These are phyloP conservation scores for Apiosordaria backusii DNA, from an alignment of 495 filamentous ascomycete species.

Conservation along the genomic window DNA sequence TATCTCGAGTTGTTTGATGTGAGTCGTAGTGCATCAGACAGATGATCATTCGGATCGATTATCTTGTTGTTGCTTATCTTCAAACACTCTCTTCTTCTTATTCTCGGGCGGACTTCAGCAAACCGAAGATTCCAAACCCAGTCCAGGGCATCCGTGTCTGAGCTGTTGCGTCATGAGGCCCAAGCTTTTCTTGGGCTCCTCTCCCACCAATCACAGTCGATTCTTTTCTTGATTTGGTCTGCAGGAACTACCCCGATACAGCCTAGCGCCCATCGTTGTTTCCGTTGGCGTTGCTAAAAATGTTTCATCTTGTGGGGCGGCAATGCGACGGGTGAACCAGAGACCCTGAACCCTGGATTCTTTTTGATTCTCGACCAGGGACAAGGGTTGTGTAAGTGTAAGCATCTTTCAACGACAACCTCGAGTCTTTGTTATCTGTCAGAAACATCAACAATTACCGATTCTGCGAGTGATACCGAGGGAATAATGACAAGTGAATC, in stretches of 20 bases:
- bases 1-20: background rate
- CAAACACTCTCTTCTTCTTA: background rate
- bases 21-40: background rate
- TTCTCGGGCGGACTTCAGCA: too few relatives aligned
- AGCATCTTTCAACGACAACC: background rate
- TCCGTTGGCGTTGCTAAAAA: background rate
- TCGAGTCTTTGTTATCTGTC: background rate
- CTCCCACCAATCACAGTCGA: background rate
- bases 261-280: background rate
- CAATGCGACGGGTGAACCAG: background rate
- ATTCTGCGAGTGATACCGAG: background rate
- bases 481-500: background rate
- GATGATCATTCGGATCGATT: background rate
- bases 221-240: background rate
- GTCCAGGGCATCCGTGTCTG: too few relatives aligned
- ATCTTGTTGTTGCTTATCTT: background rate
- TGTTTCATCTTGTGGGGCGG: conserved; percentile 1
- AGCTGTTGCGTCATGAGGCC: background rate
- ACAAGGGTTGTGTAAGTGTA: background rate
- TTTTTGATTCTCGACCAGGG: background rate
- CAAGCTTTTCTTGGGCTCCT: background rate
- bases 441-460: background rate
- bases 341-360: conserved; percentile 1
- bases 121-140: background rate
- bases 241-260: background rate